Evolutionary conservation across 2,329 filamentous ascomycete genomes (phyloP), one percentile per base, ranked within the genome.

Genomic region (Rachicladosporium sp.): DNA sequence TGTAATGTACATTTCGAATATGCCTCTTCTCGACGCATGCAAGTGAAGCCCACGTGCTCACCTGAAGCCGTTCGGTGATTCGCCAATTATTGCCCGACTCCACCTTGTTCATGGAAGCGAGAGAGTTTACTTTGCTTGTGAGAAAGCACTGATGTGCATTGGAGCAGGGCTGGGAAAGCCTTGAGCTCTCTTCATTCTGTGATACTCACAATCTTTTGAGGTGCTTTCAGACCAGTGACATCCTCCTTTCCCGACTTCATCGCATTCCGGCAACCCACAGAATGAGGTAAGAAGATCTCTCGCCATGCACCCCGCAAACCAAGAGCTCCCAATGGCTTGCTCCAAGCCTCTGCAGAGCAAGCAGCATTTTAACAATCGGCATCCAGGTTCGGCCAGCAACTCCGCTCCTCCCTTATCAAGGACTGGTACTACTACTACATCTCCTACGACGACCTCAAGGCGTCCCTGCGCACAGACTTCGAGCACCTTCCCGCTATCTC

Each of bases 401-500:
- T 98, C 56, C 86, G 86, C 49, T 89, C 86, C 56, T 95, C 88
- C 60, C 75, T 94, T 58, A 93, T 96, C 65, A 87, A 84, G 70
- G 88, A 96, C 67, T 98, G 93, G 68, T 80, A 88, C 62, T 94
- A 88, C 80, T 86, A 94, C 70, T 98, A 98, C 68, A 95, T 98
- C 65, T 82, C 86, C 66, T 98, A 98, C 67, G 88, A 95, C 61
- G 84, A 81, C 49, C 75, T 98, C 36, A 98, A 98, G 68, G 71
- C 74, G 50, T 79, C 86, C 49, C 78, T 98, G 45, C 91, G 89
- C 65, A 78, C 74, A 43, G 74, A 79, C 43, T 82, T 73, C 49
- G 75, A 78, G 44, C 54, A 50, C 43, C 54, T 59, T 37, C 56
- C 56, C 38, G 56, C 56, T 34, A 55, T 65, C 31, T 34, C 40